phyloP scores from a whole-genome alignment of 1,284 basidiomycete species.

The Pholiota adiposa region DNA sequence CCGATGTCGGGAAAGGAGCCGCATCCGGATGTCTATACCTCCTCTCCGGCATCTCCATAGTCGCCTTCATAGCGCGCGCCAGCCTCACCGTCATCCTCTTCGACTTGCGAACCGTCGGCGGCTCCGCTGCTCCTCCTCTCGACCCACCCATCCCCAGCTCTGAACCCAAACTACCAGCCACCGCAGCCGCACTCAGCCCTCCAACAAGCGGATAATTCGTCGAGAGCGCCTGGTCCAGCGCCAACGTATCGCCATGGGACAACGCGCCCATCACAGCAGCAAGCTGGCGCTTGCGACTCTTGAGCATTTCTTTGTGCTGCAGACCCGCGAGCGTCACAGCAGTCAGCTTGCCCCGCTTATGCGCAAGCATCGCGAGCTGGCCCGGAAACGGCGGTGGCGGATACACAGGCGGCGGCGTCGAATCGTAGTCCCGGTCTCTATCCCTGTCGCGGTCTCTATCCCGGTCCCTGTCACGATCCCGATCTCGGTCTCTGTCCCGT shows the following conservation, averaged over 20 bases:
- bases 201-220: conserved; percentile 55
- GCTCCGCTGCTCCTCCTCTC: conserved; percentile 8
- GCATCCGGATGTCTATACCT: conserved; percentile 43
- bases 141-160: background rate
- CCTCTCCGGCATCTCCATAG: conserved; percentile 29
- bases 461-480: conserved; percentile 28
- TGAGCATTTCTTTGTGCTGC: conserved; percentile 75
- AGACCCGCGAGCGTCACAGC: conserved; percentile 68
- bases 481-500: conserved; percentile 26
- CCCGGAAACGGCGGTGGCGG: conserved; percentile 27
- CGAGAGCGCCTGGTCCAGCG: conserved; percentile 76
- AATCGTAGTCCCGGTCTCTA: conserved; percentile 23
- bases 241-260: conserved; percentile 65
- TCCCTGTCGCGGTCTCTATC: conserved; percentile 10
- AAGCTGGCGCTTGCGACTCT: conserved; percentile 67
- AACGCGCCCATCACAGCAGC: conserved; percentile 66
- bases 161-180: conserved; percentile 8
- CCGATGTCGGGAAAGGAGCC: conserved; percentile 46
- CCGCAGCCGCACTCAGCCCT: conserved; percentile 20
- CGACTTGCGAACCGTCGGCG: conserved; percentile 38
- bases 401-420: conserved; percentile 22
- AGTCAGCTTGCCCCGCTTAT: conserved; percentile 54
- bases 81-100: conserved; percentile 46
- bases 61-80: conserved; percentile 42
- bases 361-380: conserved; percentile 31